Conservation (phyloP, 768 basidiomycete species). For the Nidularia sp. region DNA sequence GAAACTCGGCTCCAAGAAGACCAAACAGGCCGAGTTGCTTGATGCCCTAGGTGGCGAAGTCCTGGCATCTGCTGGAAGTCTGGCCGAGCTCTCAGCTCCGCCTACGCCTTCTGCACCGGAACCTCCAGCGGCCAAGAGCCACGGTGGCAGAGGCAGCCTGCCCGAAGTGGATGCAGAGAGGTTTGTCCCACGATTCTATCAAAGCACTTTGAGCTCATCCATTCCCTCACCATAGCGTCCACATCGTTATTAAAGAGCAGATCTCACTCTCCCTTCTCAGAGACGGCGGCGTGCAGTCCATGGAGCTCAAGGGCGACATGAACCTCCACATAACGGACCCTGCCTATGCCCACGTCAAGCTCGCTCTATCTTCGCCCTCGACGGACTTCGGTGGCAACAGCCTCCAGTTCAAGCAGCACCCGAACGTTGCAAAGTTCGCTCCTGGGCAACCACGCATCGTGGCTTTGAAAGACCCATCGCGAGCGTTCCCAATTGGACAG, state of each 20-base stretch:
- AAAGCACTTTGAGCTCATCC: background rate
- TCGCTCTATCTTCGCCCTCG: slow-evolving; percentile 56
- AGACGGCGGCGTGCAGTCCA: slow-evolving; percentile 85
- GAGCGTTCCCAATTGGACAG: slow-evolving; percentile 85
- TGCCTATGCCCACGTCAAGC: slow-evolving; percentile 63
- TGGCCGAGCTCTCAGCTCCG: slow-evolving; percentile 42
- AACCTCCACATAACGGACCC: slow-evolving; percentile 84
- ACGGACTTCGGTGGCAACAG: slow-evolving; percentile 58
- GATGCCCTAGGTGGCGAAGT: slow-evolving; percentile 84
- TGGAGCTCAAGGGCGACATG: slow-evolving; percentile 95
- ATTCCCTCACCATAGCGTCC: slow-evolving; percentile 51
- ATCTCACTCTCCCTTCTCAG: slow-evolving; percentile 78
- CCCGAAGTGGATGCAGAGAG: slow-evolving; percentile 76
- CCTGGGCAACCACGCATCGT: slow-evolving; percentile 62
- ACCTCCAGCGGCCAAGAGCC: slow-evolving; percentile 42
- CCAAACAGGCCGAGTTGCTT: slow-evolving; percentile 81
- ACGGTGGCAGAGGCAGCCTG: slow-evolving; percentile 54
- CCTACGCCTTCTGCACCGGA: slow-evolving; percentile 44
- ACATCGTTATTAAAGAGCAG: slow-evolving; percentile 81
- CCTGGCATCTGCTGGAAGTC: slow-evolving; percentile 40
- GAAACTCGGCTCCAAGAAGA: slow-evolving; percentile 94
- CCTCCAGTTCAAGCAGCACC: slow-evolving; percentile 96
- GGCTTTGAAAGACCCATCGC: slow-evolving; percentile 78
- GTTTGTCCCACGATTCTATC: slow-evolving; percentile 30
- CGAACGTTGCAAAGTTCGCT: slow-evolving; percentile 84